Evolutionary conservation across 1,284 basidiomycete genomes (phyloP), one percentile per base, ranked within the genome.

Genomic region (Earliella scabrosa): DNA sequence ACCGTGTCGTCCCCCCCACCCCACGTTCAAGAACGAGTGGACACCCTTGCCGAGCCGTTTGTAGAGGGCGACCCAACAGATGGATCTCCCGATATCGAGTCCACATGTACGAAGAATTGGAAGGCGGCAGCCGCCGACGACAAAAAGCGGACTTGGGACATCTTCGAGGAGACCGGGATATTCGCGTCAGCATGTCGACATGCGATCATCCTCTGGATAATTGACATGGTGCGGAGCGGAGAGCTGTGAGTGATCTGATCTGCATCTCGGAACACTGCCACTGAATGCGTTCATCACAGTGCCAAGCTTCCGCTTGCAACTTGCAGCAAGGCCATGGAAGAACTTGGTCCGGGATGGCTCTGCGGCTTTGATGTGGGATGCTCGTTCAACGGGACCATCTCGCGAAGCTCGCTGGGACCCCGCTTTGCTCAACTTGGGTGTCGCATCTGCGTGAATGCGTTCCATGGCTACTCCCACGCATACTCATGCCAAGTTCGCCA

Each of bases 221-320:
- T 50, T 18, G 67, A 69, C 36, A 71, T 71, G 71, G 55, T 73
- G 2, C 51, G 60, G 14, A 73, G 70, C 52, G 68, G 72, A 2
- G 70, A 74, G 50, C 54, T 71, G 73, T 73, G 50, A 58, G 41
- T n/a, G n/a, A n/a, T n/a, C n/a, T n/a, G n/a, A n/a, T n/a, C n/a
- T n/a, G n/a, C n/a, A n/a, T n/a, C n/a, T n/a, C n/a, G n/a, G n/a
- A n/a, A n/a, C n/a, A n/a, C n/a, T n/a, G n/a, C n/a, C n/a, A 53
- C 65, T 66, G 50, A 60, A 64, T 31, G 50, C 51, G 18, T 4
- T 40, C 45, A 26, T 0, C 56, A 75, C 16, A 44, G 74, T 3
- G 73, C 73, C 16, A 75, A 76, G 52, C 73, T 75, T 46, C 64
- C 68, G 0, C 60, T 75, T 0, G 71, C 73, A 0, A 64, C 68